Base-by-base conservation (phyloP, 2,329 filamentous ascomycete genomes). In the Fusarium illudens region DNA sequence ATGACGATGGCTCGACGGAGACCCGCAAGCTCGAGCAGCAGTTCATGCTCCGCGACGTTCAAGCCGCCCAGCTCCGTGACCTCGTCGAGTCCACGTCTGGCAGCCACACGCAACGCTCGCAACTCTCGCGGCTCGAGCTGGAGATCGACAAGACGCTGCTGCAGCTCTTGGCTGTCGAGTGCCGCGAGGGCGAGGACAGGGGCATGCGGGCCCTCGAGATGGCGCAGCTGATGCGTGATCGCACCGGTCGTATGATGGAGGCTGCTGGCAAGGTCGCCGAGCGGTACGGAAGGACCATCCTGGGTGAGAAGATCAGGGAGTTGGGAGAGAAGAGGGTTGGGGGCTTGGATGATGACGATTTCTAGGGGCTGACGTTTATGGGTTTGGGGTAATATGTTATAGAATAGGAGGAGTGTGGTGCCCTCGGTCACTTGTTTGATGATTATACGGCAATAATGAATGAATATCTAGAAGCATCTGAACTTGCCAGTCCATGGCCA, bases 161-260 rank as follows among this genome's bases (percentile, higher is more conserved):
- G 67, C 94, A 97, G 82, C 86, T 98, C 77, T 84, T 99, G 75
- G 94, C 93, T 3, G 83, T 91, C 7, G 96, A 98, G 82, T 99
- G 96, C 77, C 89, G 94, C 62, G 93, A 96, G 70, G 93, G 94
- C 44, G 96, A 99, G 78, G 94, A 98, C 67, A 86, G 92, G 29
- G 95, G 94, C 6, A 97, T 97, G 93, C 93, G 95, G 71, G 95
- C 95, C 1, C 83, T 99, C 33, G 96, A 99, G 80, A 87, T 98
- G 73, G 96, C 97, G 29, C 85, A 87, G 65, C 83, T 99, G 74
- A 92, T 99, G 90, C 87, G 87, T 44, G 94, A 98, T 80, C 85
- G 89, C 46, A 92, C 88, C 63, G 95, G 95, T 17, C 90, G 92
- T 77, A 97, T 97, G 92, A 80, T 97, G 60, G 94, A 97, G 77